phyloP scores from a whole-genome alignment of 2,329 filamentous ascomycete species.

The Fusarium humuli region DNA sequence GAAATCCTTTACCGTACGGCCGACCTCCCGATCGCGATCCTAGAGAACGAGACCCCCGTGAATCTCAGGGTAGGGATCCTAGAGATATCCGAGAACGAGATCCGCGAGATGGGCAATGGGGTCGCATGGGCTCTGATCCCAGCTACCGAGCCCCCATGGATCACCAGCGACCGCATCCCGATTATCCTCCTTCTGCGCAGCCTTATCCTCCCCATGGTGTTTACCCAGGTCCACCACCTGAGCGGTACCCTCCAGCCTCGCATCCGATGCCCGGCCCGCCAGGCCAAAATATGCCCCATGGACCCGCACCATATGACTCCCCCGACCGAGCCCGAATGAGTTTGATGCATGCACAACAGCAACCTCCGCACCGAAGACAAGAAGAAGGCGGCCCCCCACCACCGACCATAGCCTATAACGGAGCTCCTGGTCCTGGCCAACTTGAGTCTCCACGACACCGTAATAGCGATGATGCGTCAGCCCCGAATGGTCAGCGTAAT shows the following conservation, averaged over 20 bases:
- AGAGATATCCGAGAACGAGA: conserved; percentile 53
- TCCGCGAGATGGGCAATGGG: conserved; percentile 52
- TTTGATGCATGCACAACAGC: conserved; percentile 51
- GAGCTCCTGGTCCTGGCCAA: conserved; percentile 55
- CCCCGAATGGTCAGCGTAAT: conserved; percentile 67
- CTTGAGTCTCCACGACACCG: conserved; percentile 56
- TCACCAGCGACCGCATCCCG: conserved; percentile 58
- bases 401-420: conserved; percentile 63
- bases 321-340: conserved; percentile 62
- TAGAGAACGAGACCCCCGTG: conserved; percentile 54
- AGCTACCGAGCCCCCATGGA: conserved; percentile 54
- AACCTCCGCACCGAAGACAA: conserved; percentile 56
- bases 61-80: conserved; percentile 53
- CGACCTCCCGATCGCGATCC: conserved; percentile 58
- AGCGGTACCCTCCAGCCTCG: conserved; percentile 51
- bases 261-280: conserved; percentile 53
- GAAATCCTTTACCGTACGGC: conserved; percentile 59
- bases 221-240: conserved; percentile 49
- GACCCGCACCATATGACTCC: conserved; percentile 59
- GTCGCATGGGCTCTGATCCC: conserved; percentile 48
- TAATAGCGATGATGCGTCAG: conserved; percentile 64
- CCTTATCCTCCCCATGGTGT: conserved; percentile 52
- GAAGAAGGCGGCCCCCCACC: conserved; percentile 64
- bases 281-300: conserved; percentile 41
- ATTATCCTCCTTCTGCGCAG: conserved; percentile 60